A percentile compares a stretch with the other conserved stretches of the same genome.
Conservation (phyloP, 2,329 filamentous ascomycete species). For the Mollisiaceae sp. region DNA sequence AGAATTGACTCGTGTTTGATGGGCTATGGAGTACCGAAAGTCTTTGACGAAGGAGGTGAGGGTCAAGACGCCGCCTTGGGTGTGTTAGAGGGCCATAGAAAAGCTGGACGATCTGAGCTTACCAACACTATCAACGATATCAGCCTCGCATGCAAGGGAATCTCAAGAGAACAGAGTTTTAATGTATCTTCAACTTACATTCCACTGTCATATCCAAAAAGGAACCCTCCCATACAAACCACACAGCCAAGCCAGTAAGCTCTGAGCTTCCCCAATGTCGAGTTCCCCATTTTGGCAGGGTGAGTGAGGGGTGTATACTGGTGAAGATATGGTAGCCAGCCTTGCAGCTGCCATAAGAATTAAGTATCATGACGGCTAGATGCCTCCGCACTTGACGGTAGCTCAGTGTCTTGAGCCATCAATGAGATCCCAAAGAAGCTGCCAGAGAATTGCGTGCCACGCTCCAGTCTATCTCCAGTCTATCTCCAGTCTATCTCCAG, state of each 20-base stretch:
- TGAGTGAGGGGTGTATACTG: not conserved
- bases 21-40: constrained; percentile 47
- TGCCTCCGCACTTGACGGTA: not conserved
- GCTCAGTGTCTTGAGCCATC: not conserved
- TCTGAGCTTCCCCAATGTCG: constrained; percentile 47
- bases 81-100: constrained; percentile 40
- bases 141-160: not conserved
- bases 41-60: constrained; percentile 49
- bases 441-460: not conserved
- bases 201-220: constrained; percentile 52
- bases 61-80: constrained; percentile 52
- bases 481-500: too few species aligned
- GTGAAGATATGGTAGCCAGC: not conserved
- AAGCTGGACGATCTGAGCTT: not conserved
- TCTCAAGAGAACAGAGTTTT: too few species aligned
- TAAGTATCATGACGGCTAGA: not conserved
- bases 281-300: constrained; percentile 27
- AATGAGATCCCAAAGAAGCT: not conserved
- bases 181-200: too few species aligned
- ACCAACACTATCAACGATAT: constrained; percentile 42
- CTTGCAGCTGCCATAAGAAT: not conserved
- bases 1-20: constrained; percentile 50
- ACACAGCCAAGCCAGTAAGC: constrained; percentile 58
- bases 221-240: constrained; percentile 56
- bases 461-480: too few species aligned